phyloP scores from a whole-genome alignment of 306 rosid genomes.

The peach (Prunus persica) region DNA sequence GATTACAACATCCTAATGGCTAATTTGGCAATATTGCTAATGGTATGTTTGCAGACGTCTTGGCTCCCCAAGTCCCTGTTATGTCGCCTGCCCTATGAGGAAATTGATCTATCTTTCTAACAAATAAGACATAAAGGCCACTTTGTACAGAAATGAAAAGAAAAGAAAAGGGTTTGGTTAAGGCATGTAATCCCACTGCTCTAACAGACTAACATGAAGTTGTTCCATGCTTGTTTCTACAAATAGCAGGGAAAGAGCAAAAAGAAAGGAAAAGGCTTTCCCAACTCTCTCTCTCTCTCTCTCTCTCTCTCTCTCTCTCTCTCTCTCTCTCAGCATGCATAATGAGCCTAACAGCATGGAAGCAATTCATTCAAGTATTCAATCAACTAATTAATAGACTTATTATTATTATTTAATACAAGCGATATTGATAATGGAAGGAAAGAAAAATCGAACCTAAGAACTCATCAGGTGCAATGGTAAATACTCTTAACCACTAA shows the following conservation, averaged over 20 bases:
- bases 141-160: neutral
- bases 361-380: neutral
- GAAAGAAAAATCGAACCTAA: too few species aligned
- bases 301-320: too few species aligned
- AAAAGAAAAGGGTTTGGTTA: neutral
- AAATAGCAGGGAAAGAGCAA: neutral
- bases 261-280: neutral
- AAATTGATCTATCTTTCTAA: neutral
- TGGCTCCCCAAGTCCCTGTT: neutral
- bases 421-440: too few species aligned
- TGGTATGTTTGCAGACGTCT: neutral
- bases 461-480: too few species aligned
- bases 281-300: too few species aligned
- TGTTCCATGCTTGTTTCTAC: neutral
- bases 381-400: neutral
- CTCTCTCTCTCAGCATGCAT: too few species aligned
- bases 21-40: neutral
- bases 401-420: too few species aligned
- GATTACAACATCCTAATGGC: neutral
- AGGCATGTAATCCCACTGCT: neutral
- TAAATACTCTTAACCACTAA: too few species aligned
- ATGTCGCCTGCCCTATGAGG: neutral
- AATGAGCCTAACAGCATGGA: neutral
- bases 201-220: neutral
- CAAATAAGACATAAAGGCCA: neutral